Conservation (phyloP, 768 basidiomycete species). For the Pluteus cervinus region DNA sequence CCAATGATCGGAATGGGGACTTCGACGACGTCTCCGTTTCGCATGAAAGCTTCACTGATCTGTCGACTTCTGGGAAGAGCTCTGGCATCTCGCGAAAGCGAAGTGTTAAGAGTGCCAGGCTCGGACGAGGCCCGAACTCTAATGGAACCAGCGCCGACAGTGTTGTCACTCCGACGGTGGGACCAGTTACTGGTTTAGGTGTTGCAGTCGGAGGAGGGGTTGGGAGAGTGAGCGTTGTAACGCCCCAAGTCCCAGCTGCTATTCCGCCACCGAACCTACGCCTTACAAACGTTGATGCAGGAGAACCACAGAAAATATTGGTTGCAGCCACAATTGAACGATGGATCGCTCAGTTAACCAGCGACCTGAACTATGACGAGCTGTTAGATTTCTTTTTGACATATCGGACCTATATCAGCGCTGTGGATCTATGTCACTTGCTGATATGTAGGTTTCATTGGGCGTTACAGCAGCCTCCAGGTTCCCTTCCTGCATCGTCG, state of each 20-base stretch:
- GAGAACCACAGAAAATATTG: constrained; percentile 44
- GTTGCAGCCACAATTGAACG: constrained; percentile 90
- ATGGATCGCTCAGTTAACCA: constrained; percentile 89
- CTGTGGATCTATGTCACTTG: constrained; percentile 74
- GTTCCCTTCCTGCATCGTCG: no score
- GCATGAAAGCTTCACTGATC: constrained; percentile 29
- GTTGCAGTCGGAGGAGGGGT: no score
- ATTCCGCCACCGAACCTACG: neutral
- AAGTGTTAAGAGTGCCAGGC: constrained; percentile 19
- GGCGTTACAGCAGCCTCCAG: constrained; percentile 52
- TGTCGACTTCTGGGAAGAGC: constrained; percentile 27
- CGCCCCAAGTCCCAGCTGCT: neutral
- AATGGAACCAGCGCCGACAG: no score
- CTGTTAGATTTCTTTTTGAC: constrained; percentile 89
- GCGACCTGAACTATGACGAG: constrained; percentile 81
- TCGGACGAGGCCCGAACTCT: constrained; percentile 3
- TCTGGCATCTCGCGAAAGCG: constrained; percentile 30
- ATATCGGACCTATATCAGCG: constrained; percentile 78
- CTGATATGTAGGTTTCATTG: constrained; percentile 87
- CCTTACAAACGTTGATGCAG: constrained; percentile 1
- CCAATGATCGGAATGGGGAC: constrained; percentile 7
- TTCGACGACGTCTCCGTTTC: constrained; percentile 32
- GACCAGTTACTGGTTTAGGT: constrained; percentile 5
- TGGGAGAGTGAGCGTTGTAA: no score
- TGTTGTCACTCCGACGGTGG: no score